Base-by-base conservation (phyloP, 768 basidiomycete genomes). In the Auricularia heimuer region DNA sequence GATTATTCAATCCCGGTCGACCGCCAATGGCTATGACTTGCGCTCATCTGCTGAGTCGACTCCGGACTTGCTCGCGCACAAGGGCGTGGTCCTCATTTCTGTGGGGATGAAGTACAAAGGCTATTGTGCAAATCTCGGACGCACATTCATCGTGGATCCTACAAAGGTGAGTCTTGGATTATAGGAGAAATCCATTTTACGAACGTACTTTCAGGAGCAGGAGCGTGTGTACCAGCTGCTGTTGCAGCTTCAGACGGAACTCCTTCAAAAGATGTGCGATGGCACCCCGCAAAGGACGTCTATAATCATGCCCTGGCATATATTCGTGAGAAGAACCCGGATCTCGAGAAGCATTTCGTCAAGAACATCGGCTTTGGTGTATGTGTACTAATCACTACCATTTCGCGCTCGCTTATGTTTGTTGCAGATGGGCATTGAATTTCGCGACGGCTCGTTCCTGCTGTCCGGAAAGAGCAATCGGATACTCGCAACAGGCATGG, bases 111-210 rank as follows among this genome's bases (percentile, higher is more conserved):
- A 93, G 34, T 98, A 96, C 77, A 95, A 89, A 71, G 89, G 87
- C 0, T 98, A 99, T 70, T 94, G 93, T 72, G 86, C 90, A 35
- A 96, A 94, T 73, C 84, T 98, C 68, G 94, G 92, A 3, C 83
- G 96, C 54, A 98, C 92, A 2, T 95, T 97, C 76, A 91, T 98
- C 69, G 94, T 98, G 45, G 94, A 96, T 72, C 96, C 96, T 1
- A 87, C 87, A 68, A 87, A 89, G 71, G 94, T 94, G 67, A 66
- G 75, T 71, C 11, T 21, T 18, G 11, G 18, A 7, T 6, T 7
- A 45, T 12, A 12, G n/a, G 4, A 39, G 6, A 62, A 18, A n/a
- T 63, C 44, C 12, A 44, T 35, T 16, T 8, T 18, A 16, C 4
- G 16, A 10, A 10, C 14, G 47, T 16, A 51, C 18, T 18, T 54